Evolutionary conservation across 441 rosid genomes (phyloP).

Genomic region (Eruca vesicaria): DNA sequence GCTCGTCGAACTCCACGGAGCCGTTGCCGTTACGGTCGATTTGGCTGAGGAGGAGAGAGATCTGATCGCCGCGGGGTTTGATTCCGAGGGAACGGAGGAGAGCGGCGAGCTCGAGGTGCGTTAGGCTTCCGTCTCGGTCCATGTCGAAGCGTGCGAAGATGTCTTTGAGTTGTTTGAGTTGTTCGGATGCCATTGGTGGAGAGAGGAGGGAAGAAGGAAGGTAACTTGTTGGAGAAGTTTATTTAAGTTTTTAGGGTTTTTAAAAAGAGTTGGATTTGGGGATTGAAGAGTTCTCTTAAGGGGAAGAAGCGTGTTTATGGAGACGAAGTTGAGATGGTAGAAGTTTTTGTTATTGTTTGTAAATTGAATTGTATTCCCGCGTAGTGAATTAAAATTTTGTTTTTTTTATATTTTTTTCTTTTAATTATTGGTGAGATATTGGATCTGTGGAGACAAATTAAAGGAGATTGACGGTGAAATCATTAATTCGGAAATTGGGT

Average conservation of each 20-base stretch:
- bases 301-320: slow-evolving; percentile 32
- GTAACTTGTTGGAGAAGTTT: not conserved
- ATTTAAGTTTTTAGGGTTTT: slow-evolving; percentile 3
- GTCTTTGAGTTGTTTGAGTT: slow-evolving; percentile 56
- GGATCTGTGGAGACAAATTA: slow-evolving; percentile 19
- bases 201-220: not conserved
- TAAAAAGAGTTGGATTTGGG: not conserved
- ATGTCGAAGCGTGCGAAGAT: slow-evolving; percentile 61
- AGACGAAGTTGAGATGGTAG: slow-evolving; percentile 20
- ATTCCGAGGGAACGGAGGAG: slow-evolving; percentile 66
- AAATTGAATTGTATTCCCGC: slow-evolving; percentile 27
- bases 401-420: not conserved
- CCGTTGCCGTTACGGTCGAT: slow-evolving; percentile 63
- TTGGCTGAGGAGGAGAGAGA: slow-evolving; percentile 42
- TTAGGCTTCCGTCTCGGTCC: slow-evolving; percentile 63
- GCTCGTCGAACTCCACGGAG: slow-evolving; percentile 58
- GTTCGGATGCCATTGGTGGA: slow-evolving; percentile 46
- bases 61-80: slow-evolving; percentile 57
- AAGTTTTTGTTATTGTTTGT: not conserved
- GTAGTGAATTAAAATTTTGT: not conserved
- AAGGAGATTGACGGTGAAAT: slow-evolving; percentile 23
- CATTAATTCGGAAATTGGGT: slow-evolving; percentile 28
- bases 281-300: slow-evolving; percentile 20
- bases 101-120: slow-evolving; percentile 64
- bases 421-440: slow-evolving; percentile 16